phyloP scores from a whole-genome alignment of 2,329 filamentous ascomycete species.

The Cercospora sojina region DNA sequence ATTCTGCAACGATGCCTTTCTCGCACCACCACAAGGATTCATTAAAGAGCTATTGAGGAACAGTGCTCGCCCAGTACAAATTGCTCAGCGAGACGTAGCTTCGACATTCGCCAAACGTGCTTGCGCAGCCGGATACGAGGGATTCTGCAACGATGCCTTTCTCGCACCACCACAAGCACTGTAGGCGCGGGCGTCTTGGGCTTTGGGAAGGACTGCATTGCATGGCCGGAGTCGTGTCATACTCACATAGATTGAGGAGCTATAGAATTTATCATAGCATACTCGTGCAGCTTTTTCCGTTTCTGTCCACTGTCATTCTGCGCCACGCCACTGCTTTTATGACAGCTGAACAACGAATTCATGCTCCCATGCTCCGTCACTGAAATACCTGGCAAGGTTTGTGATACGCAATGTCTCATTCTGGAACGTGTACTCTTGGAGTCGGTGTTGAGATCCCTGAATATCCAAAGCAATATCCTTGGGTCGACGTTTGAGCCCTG shows the following conservation, averaged over 20 bases:
- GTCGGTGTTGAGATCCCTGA: not conserved
- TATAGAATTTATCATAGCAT: no score
- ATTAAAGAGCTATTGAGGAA: not conserved
- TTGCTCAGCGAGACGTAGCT: no score
- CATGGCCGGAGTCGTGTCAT: not conserved
- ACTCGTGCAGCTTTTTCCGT: no score
- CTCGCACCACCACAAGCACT: not conserved
- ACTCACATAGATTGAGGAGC: not conserved
- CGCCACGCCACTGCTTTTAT: not conserved
- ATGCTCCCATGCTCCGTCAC: slow-evolving; percentile 1
- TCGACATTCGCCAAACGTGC: no score
- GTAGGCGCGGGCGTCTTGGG: not conserved
- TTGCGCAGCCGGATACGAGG: no score
- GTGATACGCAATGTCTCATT: not conserved
- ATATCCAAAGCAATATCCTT: not conserved
- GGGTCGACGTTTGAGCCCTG: slow-evolving; percentile 15
- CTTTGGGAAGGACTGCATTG: not conserved
- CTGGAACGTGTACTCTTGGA: not conserved
- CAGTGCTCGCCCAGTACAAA: not conserved
- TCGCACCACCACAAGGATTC: not conserved
- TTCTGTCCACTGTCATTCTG: no score
- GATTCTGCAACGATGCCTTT: no score
- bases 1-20: not conserved
- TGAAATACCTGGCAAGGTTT: not conserved
- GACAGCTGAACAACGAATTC: not conserved